Conservation (phyloP, 306 rosid species). For the Medicago arabica region DNA sequence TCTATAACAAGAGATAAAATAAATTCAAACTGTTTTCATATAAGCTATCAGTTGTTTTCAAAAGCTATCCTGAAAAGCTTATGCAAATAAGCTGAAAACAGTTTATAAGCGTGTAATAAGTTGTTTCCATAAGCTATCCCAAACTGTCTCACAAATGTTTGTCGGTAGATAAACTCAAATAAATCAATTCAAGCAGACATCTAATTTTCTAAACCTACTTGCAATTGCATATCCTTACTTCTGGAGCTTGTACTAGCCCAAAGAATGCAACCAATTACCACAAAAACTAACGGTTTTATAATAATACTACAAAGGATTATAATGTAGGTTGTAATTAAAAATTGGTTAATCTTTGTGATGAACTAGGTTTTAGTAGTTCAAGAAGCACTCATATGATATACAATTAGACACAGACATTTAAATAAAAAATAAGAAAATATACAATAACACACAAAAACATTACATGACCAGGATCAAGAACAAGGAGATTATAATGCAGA, state of each 20-base stretch:
- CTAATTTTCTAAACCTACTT: conserved; percentile 1
- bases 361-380: neutral
- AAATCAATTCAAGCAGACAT: neutral
- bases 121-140: neutral
- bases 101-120: neutral
- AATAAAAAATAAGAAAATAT: conserved; percentile 23
- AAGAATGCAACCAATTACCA: conserved; percentile 28
- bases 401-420: conserved; percentile 22
- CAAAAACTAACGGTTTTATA: conserved; percentile 3
- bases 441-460: conserved; percentile 41
- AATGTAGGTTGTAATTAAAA: neutral
- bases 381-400: conserved; percentile 16
- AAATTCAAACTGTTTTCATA: neutral
- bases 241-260: neutral
- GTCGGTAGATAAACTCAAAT: neutral
- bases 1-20: neutral
- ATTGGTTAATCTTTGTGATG: conserved; percentile 22
- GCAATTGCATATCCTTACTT: conserved; percentile 16
- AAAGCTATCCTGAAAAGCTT: neutral
- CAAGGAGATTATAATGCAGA: conserved; percentile 68
- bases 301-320: neutral
- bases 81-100: neutral
- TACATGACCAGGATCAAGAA: conserved; percentile 88
- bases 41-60: neutral
- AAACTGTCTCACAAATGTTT: neutral